A percentile compares a stretch with the other conserved stretches of the same genome.
phyloP scores from a whole-genome alignment of 83 land plant species.

The Picea abies region DNA sequence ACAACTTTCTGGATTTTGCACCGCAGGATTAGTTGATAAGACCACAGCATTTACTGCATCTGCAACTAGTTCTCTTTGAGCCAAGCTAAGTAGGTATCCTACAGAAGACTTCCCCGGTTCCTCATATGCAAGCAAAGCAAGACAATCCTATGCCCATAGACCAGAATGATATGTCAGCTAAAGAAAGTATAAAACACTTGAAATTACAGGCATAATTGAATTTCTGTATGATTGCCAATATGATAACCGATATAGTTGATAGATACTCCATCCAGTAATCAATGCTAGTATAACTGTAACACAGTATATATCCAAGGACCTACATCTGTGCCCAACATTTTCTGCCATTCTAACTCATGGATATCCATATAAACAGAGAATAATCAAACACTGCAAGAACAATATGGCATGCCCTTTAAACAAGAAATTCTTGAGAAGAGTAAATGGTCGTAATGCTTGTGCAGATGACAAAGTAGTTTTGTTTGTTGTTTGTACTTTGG shows the following conservation, averaged over 20 bases:
- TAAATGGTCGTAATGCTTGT: not conserved
- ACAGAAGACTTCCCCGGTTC: slow-evolving; percentile 69
- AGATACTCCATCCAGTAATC: not conserved
- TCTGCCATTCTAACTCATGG: not conserved
- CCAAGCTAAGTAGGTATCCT: slow-evolving; percentile 70
- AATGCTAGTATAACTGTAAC: not conserved
- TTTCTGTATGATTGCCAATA: not conserved
- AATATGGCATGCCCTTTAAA: not conserved
- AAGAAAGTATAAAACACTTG: not conserved
- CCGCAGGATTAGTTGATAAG: slow-evolving; percentile 65
- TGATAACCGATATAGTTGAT: slow-evolving; percentile 6
- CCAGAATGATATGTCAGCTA: not conserved
- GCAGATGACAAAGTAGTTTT: not conserved
- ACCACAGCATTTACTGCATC: slow-evolving; percentile 88
- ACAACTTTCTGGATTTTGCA: slow-evolving; percentile 34
- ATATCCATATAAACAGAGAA: not conserved
- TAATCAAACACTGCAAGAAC: not conserved
- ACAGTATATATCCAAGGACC: not conserved
- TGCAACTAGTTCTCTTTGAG: slow-evolving; percentile 85
- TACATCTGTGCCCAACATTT: not conserved
- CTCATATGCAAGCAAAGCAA: slow-evolving; percentile 93
- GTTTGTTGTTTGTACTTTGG: not conserved
- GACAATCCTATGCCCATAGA: slow-evolving; percentile 52
- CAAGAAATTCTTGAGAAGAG: not conserved
- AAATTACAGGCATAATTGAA: not conserved